Percentiles rank a stretch among this genome's conserved stretches.
These are phyloP conservation scores for Phlebiopsis flavidoalba DNA, from an alignment of 768 basidiomycete species.

Conservation along the genomic window DNA sequence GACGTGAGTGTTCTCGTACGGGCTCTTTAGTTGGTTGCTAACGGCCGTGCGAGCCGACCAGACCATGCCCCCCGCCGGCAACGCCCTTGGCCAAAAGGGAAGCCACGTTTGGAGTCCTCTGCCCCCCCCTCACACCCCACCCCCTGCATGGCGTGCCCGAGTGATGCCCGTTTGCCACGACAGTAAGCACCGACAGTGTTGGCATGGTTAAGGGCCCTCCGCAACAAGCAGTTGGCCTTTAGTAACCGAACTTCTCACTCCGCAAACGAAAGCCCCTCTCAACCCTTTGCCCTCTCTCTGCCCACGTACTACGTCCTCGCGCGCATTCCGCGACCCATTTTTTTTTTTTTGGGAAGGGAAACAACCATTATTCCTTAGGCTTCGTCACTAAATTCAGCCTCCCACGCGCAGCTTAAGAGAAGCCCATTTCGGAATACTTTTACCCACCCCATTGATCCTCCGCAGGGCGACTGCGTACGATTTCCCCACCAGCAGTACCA, in stretches of 20 bases:
- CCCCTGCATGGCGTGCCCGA: background rate
- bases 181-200: too few species aligned
- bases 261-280: conserved; percentile 3
- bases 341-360: too few species aligned
- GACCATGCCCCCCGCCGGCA: conserved; percentile 5
- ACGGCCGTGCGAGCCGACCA: background rate
- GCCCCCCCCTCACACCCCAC: too few species aligned
- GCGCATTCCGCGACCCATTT: conserved; percentile 13
- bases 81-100: conserved; percentile 4
- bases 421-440: conserved; percentile 11
- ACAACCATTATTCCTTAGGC: too few species aligned
- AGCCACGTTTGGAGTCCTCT: too few species aligned
- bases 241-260: conserved; percentile 6
- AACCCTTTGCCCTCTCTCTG: conserved; percentile 5
- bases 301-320: conserved; percentile 12
- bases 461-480: conserved; percentile 8
- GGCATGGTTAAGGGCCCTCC: conserved; percentile 9
- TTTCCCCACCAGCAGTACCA: conserved; percentile 2
- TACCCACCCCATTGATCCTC: conserved; percentile 7
- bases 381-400: conserved; percentile 10
- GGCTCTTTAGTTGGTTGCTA: too few species aligned
- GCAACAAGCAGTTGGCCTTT: conserved; percentile 14
- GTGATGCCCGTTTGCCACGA: too few species aligned
- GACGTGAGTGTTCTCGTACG: conserved; percentile 3
- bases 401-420: conserved; percentile 3